Base-by-base conservation (phyloP, 2,329 filamentous ascomycete species). In the Trichoderma koningiopsis region DNA sequence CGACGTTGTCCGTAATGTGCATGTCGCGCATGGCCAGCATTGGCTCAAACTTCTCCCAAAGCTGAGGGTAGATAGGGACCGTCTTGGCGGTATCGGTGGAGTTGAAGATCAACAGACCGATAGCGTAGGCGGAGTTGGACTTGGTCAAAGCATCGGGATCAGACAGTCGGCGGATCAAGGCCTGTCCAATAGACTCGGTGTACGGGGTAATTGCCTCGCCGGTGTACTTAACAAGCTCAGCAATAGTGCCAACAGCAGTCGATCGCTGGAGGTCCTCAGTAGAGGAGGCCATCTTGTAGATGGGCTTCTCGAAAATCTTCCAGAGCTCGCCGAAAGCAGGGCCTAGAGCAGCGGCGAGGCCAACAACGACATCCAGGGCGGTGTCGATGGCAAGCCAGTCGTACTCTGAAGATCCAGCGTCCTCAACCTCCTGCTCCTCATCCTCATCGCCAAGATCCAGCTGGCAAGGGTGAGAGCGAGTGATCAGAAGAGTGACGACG, bases 361-460 rank as follows among this genome's bases (percentile, higher is more conserved):
- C 93, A 63, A 93, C 93, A 62, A 97, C 86, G 58, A 97, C 93
- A 73, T 98, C 96, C 68, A 98, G 88, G 43, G 93, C 94, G 11
- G 94, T 97, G 83, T 99, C 96, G 67, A 98, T 91, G 63, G 97
- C 91, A 22, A 97, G 88, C 96, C 96, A 98, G 84, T 98, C 96
- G 76, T 97, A 97, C 83, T 99, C 96, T 2, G 95, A 97, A 35
- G 91, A 92, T 78, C 94, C 95, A 66, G 83, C 84, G 68, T 92
- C 88, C 11, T 89, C 84, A n/a, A 90, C 89, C 40, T 67, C 63
- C 68, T 89, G 86, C 71, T 91, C 88, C 74, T 95, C 94, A 68
- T 92, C 91, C 71, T 93, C 91, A 70, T 92, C 91, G 57, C 91
- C 92, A 27, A 96, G 88, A 77, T 97, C 95, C 77, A 95, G 89